Base-by-base conservation (phyloP, 2,329 filamentous ascomycete species). In the Verticillium zaregamsianum region DNA sequence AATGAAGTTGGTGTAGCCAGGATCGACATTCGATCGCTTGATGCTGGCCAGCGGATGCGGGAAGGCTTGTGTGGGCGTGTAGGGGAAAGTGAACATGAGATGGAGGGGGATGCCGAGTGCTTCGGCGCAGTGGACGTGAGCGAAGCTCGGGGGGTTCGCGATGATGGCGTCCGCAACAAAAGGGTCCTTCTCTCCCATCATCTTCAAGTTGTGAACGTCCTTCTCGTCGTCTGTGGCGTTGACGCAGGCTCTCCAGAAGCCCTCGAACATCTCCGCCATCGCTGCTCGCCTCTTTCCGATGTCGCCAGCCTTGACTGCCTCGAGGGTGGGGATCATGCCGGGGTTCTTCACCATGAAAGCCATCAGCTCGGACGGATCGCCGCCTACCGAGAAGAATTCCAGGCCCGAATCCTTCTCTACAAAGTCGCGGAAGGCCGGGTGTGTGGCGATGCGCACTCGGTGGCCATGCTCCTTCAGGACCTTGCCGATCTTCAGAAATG, bases 11-110 rank as follows among this genome's bases (percentile, higher is more conserved):
- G 88, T 86, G 70, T 91, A 91, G 23, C 85, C 86, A 1, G 84
- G 80, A 67, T 93, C 89, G 9, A 92, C 84, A 65, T 92, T 91
- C 17, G 83, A 86, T 63, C 83, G 83, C 69, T 89, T 90, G 73
- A 94, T 89, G 69, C 87, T 92, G 11, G 90, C 90, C 58, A 94
- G 73, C 0, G 91, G 91, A 70, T 94, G 91, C 0, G 90, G 90
- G 66, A 94, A 94, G 0, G 86, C 82, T 61, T 87, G 83, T 0
- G 91, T 93, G 0, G 90, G 90, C 0, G 87, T 90, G 69, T 91
- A 93, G 0, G 91, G 91, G 62, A 93, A 90, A 63, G 93, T 97
- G 72, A 97, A 97, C 89, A 96, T 95, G 65, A 97, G 78, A 70
- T 93, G 90, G 2, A 94, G 73, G 0, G 91, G 91, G 23, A 93